Evolutionary conservation across 2,329 filamentous ascomycete genomes (phyloP).

Genomic region (Neofusicoccum parvum): DNA sequence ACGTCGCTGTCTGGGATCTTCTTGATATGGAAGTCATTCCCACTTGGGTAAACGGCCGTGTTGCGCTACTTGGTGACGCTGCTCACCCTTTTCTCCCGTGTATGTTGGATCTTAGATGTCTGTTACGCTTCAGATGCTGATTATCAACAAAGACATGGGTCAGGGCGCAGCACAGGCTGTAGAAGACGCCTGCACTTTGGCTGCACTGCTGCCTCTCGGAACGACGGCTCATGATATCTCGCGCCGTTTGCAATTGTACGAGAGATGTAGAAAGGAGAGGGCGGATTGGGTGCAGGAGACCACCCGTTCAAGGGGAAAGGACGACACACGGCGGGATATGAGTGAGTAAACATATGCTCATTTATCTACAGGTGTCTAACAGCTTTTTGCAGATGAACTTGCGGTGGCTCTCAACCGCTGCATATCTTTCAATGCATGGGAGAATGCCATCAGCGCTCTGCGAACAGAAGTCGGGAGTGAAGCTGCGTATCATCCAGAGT

Average conservation of each 20-base stretch:
- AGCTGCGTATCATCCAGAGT: neutral
- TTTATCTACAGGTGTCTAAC: neutral
- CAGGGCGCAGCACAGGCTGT: constrained; percentile 67
- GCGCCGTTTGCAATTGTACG: constrained; percentile 61
- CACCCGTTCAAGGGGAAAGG: constrained; percentile 56
- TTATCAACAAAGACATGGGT: constrained; percentile 49
- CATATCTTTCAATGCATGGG: neutral
- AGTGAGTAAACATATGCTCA: neutral
- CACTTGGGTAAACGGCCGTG: constrained; percentile 55
- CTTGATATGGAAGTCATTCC: constrained; percentile 60
- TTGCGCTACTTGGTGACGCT: constrained; percentile 66
- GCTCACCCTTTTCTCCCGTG: constrained; percentile 69
- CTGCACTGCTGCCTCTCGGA: constrained; percentile 45
- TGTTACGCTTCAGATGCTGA: neutral
- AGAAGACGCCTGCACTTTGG: constrained; percentile 65
- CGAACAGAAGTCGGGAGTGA: neutral
- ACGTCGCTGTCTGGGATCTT: constrained; percentile 41
- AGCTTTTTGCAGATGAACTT: neutral
- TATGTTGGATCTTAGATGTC: constrained; percentile 31
- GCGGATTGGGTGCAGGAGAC: constrained; percentile 61
- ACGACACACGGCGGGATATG: constrained; percentile 30
- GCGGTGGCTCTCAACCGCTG: neutral
- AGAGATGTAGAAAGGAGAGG: constrained; percentile 60
- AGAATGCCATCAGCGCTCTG: neutral
- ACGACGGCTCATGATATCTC: neutral